phyloP scores from a whole-genome alignment of 2,329 filamentous ascomycete species.

The Fonsecaea multimorphosa region DNA sequence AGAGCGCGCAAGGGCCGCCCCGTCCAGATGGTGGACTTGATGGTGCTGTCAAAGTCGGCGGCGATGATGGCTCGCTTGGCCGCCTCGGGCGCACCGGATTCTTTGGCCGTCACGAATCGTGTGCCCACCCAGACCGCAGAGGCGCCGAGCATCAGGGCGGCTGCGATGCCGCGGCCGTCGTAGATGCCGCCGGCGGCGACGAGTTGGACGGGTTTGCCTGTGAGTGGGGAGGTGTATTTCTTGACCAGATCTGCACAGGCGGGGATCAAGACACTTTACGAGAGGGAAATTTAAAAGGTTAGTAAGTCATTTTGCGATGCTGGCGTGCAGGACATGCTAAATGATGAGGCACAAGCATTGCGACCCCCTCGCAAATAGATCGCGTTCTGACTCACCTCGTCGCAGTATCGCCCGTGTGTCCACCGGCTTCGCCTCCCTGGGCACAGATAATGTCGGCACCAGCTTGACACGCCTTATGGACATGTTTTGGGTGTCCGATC shows the following conservation, averaged over 20 bases:
- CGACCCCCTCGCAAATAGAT: neutral
- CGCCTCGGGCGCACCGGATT: conserved; percentile 61
- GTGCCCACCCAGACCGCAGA: conserved; percentile 85
- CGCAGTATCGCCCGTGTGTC: conserved; percentile 80
- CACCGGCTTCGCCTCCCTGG: conserved; percentile 56
- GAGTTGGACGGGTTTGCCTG: conserved; percentile 70
- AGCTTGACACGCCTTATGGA: conserved; percentile 75
- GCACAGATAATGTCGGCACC: conserved; percentile 74
- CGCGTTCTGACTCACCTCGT: conserved; percentile 51
- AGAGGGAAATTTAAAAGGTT: neutral
- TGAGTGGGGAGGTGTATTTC: conserved; percentile 68
- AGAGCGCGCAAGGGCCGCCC: conserved; percentile 76
- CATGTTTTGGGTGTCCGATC: conserved; percentile 84
- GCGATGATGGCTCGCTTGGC: conserved; percentile 61
- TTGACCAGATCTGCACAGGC: conserved; percentile 77
- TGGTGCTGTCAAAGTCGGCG: conserved; percentile 73
- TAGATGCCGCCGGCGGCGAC: conserved; percentile 81
- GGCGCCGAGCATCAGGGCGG: conserved; percentile 78
- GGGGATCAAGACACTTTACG: conserved; percentile 69
- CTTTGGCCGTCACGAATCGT: conserved; percentile 75
- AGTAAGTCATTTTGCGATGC: neutral
- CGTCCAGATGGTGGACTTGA: conserved; percentile 76
- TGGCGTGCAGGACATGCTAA: neutral
- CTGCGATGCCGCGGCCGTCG: conserved; percentile 74
- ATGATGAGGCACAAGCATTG: neutral